Base-by-base conservation (phyloP, 768 basidiomycete species). In the Xerocomus potaroensis region DNA sequence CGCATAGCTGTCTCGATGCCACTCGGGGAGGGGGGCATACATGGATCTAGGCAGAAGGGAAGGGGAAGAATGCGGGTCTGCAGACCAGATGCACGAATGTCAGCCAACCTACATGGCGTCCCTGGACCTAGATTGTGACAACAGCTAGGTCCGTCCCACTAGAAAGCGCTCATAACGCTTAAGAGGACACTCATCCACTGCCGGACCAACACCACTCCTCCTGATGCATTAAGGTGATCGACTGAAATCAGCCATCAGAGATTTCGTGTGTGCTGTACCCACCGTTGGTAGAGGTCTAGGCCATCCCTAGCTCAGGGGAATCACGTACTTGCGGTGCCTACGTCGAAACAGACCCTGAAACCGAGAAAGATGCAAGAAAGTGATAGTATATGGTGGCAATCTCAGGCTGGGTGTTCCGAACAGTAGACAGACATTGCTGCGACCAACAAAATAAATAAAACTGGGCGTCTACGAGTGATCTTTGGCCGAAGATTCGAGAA, bases 401-500 rank as follows among this genome's bases (percentile, higher is more conserved):
- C n/a, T n/a, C n/a, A n/a, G n/a, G n/a, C n/a, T n/a, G n/a, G n/a
- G n/a, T 39, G 37, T 21, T 40, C 22, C 15, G 19, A 36, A n/a
- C n/a, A n/a, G n/a, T n/a, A 24, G 23, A 26, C 23, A 9, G 36
- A 36, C 11, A 19, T 34, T 34, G 19, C 34, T 36, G 21, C 26
- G 26, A n/a, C n/a, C n/a, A n/a, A n/a, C n/a, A n/a, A n/a, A n/a
- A n/a, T n/a, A n/a, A n/a, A n/a, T n/a, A n/a, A n/a, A n/a, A n/a
- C n/a, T n/a, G n/a, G n/a, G n/a, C n/a, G n/a, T n/a, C n/a, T 9
- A 36, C 23, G 21, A 31, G 29, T 41, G 21, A 41, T 21, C 35
- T 33, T 40, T 45, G 50, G 41, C 21, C 35, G 52, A 67, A 65
- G 43, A 35, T 65, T 65, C 64, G 61, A 67, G 64, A 65, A 65